Evolutionary conservation across 1,284 basidiomycete species (phyloP).

Genomic region (Vanrija pseudolonga): DNA sequence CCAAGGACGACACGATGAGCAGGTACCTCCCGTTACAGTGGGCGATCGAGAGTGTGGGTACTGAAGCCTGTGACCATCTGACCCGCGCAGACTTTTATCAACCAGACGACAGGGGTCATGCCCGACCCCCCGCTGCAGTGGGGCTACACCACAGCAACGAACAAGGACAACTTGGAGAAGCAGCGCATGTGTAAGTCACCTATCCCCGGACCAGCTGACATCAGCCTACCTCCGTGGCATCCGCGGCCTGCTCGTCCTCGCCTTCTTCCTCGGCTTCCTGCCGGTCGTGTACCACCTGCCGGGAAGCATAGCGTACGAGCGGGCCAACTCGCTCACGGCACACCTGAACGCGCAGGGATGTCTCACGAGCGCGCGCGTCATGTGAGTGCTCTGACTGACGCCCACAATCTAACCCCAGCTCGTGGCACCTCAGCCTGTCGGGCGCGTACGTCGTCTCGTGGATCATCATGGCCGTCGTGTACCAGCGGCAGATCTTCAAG

Average conservation of each 20-base stretch:
- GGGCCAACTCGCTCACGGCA: slow-evolving; percentile 59
- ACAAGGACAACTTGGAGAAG: slow-evolving; percentile 57
- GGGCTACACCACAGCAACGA: slow-evolving; percentile 66
- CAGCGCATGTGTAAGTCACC: slow-evolving; percentile 57
- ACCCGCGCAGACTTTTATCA: slow-evolving; percentile 59
- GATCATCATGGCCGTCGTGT: slow-evolving; percentile 61
- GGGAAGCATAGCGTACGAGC: slow-evolving; percentile 61
- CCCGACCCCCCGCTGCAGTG: slow-evolving; percentile 60
- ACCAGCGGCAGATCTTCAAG: slow-evolving; percentile 64
- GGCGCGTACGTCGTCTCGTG: slow-evolving; percentile 63
- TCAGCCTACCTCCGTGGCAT: slow-evolving; percentile 53
- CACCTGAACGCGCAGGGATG: slow-evolving; percentile 73
- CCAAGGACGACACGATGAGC: slow-evolving; percentile 62
- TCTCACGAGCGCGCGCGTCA: slow-evolving; percentile 61
- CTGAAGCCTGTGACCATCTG: neutral
- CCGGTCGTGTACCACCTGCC: slow-evolving; percentile 72
- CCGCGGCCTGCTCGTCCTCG: slow-evolving; percentile 61
- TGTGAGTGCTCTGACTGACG: slow-evolving; percentile 48
- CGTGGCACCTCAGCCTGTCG: slow-evolving; percentile 62
- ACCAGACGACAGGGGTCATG: slow-evolving; percentile 58
- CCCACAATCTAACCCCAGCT: slow-evolving; percentile 50
- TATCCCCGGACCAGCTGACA: neutral
- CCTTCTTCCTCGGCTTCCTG: slow-evolving; percentile 62
- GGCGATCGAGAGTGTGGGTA: slow-evolving; percentile 64
- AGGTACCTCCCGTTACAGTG: slow-evolving; percentile 69